A percentile compares a stretch with the other conserved stretches of the same genome.
These are phyloP conservation scores for Magnaporthiopsis rhizophila DNA, from an alignment of 2,329 filamentous ascomycete species.

Conservation along the genomic window DNA sequence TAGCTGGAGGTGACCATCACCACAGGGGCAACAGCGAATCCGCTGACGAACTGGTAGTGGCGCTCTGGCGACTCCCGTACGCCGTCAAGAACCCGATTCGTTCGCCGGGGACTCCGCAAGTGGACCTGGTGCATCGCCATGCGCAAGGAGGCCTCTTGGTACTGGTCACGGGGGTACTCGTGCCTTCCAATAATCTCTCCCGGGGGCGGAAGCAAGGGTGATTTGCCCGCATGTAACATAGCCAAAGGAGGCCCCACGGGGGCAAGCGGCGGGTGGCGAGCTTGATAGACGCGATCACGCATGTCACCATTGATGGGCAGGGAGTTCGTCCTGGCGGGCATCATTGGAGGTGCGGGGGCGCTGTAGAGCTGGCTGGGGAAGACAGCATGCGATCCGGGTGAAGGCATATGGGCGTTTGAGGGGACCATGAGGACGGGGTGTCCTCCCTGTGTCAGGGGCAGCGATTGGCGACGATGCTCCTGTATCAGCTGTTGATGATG, in stretches of 20 bases:
- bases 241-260: too few relatives aligned
- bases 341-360: neutral
- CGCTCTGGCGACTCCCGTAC: slow-evolving; percentile 19
- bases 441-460: neutral
- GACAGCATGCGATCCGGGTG: neutral
- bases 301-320: neutral
- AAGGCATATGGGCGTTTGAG: neutral
- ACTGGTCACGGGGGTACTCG: slow-evolving; percentile 33
- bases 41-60: slow-evolving; percentile 51
- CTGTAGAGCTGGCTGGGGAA: neutral
- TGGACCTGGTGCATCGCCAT: slow-evolving; percentile 38
- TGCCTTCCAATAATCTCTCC: slow-evolving; percentile 15
- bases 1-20: neutral
- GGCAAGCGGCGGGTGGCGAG: neutral
- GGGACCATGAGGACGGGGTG: neutral
- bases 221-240: too few relatives aligned
- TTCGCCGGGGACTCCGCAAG: slow-evolving; percentile 38
- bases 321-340: too few relatives aligned
- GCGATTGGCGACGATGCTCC: neutral
- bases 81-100: slow-evolving; percentile 17
- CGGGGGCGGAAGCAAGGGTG: slow-evolving; percentile 15
- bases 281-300: neutral
- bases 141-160: slow-evolving; percentile 32
- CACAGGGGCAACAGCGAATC: slow-evolving; percentile 39
- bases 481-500: neutral